These are phyloP conservation scores for Debaryomyces tyrocola DNA, from an alignment of 805 yeast species.

Conservation along the genomic window DNA sequence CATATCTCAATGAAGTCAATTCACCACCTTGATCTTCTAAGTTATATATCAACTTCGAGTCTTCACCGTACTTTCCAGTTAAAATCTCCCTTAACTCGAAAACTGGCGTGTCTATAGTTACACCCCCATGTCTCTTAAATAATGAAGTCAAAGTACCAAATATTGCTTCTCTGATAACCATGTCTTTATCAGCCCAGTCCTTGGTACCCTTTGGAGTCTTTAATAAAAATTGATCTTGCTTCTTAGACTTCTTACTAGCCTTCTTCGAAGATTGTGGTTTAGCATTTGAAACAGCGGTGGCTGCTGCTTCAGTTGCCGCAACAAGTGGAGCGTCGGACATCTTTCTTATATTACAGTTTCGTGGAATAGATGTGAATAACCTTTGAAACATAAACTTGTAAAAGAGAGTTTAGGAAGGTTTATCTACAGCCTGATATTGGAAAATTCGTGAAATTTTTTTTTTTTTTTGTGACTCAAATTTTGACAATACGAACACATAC, in stretches of 20 bases:
- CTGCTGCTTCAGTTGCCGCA: slow-evolving; percentile 4
- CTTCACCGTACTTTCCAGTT: slow-evolving; percentile 98
- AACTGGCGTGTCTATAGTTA: slow-evolving; percentile 97
- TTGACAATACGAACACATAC: not conserved
- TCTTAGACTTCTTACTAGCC: slow-evolving; percentile 36
- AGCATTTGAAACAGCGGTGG: not conserved
- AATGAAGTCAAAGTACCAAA: slow-evolving; percentile 69
- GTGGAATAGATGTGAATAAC: slow-evolving; percentile 5
- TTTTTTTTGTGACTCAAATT: not conserved
- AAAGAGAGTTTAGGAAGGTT: not conserved
- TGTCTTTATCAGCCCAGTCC: slow-evolving; percentile 98
- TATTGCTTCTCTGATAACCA: slow-evolving; percentile 89
- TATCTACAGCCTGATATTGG: not conserved
- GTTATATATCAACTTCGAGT: slow-evolving; percentile 92
- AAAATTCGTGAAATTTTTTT: not conserved
- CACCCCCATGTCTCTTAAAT: slow-evolving; percentile 97
- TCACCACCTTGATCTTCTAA: slow-evolving; percentile 99
- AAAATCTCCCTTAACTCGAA: slow-evolving; percentile 93
- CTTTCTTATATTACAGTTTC: slow-evolving; percentile 7
- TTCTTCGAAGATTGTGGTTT: slow-evolving; percentile 12
- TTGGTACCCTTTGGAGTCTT: slow-evolving; percentile 97
- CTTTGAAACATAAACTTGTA: slow-evolving; percentile 14
- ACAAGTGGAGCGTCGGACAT: slow-evolving; percentile 14
- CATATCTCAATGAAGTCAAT: slow-evolving; percentile 90
- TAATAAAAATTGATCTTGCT: slow-evolving; percentile 60